phyloP scores from a whole-genome alignment of 768 basidiomycete species.

The Tylopilus felleus region DNA sequence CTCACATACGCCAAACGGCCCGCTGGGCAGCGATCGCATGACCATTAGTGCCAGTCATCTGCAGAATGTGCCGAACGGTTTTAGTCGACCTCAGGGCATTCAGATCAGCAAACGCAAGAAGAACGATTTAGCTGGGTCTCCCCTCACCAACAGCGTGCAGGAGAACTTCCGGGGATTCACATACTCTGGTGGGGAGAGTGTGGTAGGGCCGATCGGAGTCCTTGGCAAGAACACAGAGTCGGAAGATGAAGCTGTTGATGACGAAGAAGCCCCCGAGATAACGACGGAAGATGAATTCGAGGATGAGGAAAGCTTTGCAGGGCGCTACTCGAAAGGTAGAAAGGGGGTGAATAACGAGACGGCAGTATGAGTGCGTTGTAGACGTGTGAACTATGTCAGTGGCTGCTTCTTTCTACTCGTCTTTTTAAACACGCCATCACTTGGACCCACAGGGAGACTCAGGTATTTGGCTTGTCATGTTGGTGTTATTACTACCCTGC shows the following conservation, averaged over 20 bases:
- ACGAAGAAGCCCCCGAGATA: conserved; percentile 45
- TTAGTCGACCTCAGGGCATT: conserved; percentile 35
- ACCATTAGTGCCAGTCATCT: conserved; percentile 9
- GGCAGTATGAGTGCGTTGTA: conserved; percentile 26
- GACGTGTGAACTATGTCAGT: conserved; percentile 9
- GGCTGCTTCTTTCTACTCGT: conserved; percentile 7
- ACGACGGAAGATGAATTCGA: conserved; percentile 78
- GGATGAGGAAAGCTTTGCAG: conserved; percentile 59
- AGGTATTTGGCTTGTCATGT: conserved; percentile 12
- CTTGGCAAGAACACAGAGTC: conserved; percentile 29
- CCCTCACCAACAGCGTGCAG: conserved; percentile 88
- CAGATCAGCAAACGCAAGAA: conserved; percentile 51
- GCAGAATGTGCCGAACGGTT: conserved; percentile 19
- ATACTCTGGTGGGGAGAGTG: conserved; percentile 71
- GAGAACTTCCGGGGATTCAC: conserved; percentile 97
- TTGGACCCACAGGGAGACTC: conserved; percentile 23
- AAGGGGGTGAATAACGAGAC: conserved; percentile 38
- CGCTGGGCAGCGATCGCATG: conserved; percentile 59
- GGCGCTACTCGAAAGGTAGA: conserved; percentile 65
- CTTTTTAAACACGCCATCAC: conserved; percentile 1
- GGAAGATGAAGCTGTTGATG: conserved; percentile 46
- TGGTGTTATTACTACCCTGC: conserved; percentile 6
- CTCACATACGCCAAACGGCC: conserved; percentile 70
- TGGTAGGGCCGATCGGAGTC: conserved; percentile 45
- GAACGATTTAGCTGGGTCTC: conserved; percentile 49